A percentile compares a stretch with the other conserved stretches of the same genome.
phyloP scores from a whole-genome alignment of 495 filamentous ascomycete species.

The Thozetella sp. region DNA sequence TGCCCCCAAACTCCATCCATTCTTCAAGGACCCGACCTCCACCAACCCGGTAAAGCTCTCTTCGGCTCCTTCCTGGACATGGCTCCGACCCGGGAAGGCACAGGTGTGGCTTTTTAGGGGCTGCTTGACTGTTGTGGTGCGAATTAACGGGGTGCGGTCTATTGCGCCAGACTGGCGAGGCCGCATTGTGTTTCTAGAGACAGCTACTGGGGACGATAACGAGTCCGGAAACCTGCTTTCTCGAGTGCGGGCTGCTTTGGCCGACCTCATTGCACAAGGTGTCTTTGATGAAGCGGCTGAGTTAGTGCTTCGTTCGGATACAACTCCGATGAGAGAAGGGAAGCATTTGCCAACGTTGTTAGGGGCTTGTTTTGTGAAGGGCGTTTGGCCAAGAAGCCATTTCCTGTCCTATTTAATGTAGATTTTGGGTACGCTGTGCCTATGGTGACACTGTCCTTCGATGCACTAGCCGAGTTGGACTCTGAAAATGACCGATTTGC shows the following conservation, averaged over 20 bases:
- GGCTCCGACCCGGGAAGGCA: constrained; percentile 19
- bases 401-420: constrained; percentile 28
- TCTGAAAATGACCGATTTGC: constrained; percentile 27
- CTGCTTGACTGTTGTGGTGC: constrained; percentile 23
- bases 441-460: constrained; percentile 31
- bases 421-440: constrained; percentile 36
- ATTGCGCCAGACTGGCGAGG: constrained; percentile 21
- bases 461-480: constrained; percentile 23
- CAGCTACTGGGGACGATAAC: constrained; percentile 21
- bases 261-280: constrained; percentile 30
- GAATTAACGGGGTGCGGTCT: constrained; percentile 20
- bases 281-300: constrained; percentile 28
- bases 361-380: constrained; percentile 6
- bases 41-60: neutral
- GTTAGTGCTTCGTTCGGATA: constrained; percentile 30
- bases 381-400: constrained; percentile 12
- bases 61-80: constrained; percentile 16
- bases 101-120: constrained; percentile 32
- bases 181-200: constrained; percentile 31
- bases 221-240: constrained; percentile 13
- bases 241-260: constrained; percentile 20
- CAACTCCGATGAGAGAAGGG: constrained; percentile 16
- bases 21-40: neutral
- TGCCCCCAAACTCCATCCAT: neutral
- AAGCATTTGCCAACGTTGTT: constrained; percentile 9